Base-by-base conservation (phyloP, 2,329 filamentous ascomycete genomes). In the Coniochaeta prunicola region DNA sequence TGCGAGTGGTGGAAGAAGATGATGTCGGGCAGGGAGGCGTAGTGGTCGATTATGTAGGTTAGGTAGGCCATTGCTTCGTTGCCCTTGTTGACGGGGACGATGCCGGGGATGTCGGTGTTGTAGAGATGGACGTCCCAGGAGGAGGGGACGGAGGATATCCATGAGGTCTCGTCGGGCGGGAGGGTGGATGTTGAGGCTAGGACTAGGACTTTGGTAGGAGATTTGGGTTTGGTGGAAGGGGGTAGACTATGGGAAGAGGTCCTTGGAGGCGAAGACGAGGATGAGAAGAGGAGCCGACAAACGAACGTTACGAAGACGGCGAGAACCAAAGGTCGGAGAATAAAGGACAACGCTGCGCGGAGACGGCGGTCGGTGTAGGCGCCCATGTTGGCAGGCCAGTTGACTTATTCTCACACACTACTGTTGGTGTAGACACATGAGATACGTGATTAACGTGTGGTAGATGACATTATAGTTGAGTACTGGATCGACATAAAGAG, bases 11-110 rank as follows among this genome's bases (percentile, higher is more conserved):
- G 66, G 68, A 82, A 82, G 60, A 79, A 69, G 57, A 78, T 66
- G 60, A 70, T 73, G 10, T 70, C 65, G 4, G 80, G 77, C 4
- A 81, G 71, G 38, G 62, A 58, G 65, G 77, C 72, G 73, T 81
- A 81, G 62, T 73, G 71, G 63, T 79, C 75, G 65, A 80, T 79
- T 59, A 81, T 74, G 71, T 80, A 77, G 59, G 75, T 80, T 15
- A 82, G 71, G 64, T 81, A 80, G 26, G 77, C 76, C 78, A 82
- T 82, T 33, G 78, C 75, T 69, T 82, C 80, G 59, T 75, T 75
- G 33, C 80, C 79, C 64, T 80, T 80, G 64, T 81, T 82, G 9
- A 38, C 6, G 36, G 36, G 36, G 15, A 38, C 36, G 15, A n/a
- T 17, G 15, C 40, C 58, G 3, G 65, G 65, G 31, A 58, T 56